Base-by-base conservation (phyloP, 805 yeast species). In the Candida takata region DNA sequence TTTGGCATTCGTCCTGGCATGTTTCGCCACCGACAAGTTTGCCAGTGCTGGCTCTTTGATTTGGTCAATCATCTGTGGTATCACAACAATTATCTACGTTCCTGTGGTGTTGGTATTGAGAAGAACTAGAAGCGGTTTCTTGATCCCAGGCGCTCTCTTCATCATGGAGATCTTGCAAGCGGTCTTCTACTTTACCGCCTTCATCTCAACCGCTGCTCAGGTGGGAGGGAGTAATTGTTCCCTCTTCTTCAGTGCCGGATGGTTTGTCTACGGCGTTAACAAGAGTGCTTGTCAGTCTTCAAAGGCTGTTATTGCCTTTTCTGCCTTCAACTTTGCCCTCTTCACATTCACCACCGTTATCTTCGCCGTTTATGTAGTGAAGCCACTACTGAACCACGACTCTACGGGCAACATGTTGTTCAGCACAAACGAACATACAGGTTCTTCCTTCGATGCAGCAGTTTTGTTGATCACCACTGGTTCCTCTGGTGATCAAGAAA, bases 251-350 rank as follows among this genome's bases (percentile, higher is more conserved):
- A 7, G 6, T n/a, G 11, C 14, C 11, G 30, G 32, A 4, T 36
- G 17, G 16, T 23, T 11, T 10, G 9, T 18, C 12, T 31, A 27
- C 20, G 7, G 17, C 5, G 14, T 19, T 17, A 16, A 32, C 19
- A 15, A 19, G 12, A 31, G 29, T 24, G 35, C 37, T 6, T 48
- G 52, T 27, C 31, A 38, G 13, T 17, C 46, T 8, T 27, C 44
- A 4, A 46, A 47, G 31, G 52, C 51, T 4, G 47, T 35, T 4
- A 45, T 48, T 29, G 52, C 49, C 5, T 44, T 48, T 32, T 46
- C 42, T 15, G 33, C 44, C 3, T 41, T 48, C 31, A 40, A 38
- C 24, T 48, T 44, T 37, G 23, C 33, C 4, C 34, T 47, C 8
- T 48, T 46, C 29, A 10, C 41, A 4, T 13, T 35, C 18, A 33